phyloP scores from a whole-genome alignment of 257 asterid species.

The Sherardia arvensis region DNA sequence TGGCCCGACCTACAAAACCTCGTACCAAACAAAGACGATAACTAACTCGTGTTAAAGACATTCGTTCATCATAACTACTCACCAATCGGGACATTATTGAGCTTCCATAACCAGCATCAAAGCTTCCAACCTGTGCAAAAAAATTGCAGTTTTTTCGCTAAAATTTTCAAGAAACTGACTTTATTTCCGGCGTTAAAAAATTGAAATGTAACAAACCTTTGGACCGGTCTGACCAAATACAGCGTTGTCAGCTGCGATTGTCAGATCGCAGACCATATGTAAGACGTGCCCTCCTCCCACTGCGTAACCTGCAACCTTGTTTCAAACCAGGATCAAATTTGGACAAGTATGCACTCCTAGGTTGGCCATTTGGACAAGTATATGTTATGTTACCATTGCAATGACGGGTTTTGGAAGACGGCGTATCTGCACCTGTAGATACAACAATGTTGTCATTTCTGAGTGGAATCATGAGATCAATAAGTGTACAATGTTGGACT shows the following conservation, averaged over 20 bases:
- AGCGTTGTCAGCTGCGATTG: conserved; percentile 93
- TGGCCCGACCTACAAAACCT: conserved; percentile 59
- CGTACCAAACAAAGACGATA: background rate
- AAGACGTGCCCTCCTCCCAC: conserved; percentile 97
- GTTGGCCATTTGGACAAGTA: background rate
- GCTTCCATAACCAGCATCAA: conserved; percentile 95
- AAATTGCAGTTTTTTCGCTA: too few relatives aligned
- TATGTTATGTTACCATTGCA: conserved; percentile 58
- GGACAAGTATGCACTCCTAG: too few relatives aligned
- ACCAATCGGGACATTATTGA: conserved; percentile 93
- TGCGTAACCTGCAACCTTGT: conserved; percentile 95
- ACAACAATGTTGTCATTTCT: background rate
- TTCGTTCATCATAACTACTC: conserved; percentile 13
- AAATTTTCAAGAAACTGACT: too few relatives aligned
- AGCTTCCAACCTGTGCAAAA: conserved; percentile 98
- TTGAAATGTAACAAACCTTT: conserved; percentile 36
- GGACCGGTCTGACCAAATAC: conserved; percentile 95
- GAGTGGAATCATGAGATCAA: background rate
- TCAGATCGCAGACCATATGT: conserved; percentile 91
- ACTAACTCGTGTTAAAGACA: too few relatives aligned
- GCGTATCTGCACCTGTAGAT: conserved; percentile 91
- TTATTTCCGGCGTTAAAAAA: background rate
- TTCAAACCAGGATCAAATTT: conserved; percentile 17
- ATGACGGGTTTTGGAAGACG: conserved; percentile 97
- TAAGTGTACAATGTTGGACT: background rate